A percentile compares a stretch with the other conserved stretches of the same genome.
Conservation (phyloP, 768 basidiomycete genomes). For the Tylopilus balloui region DNA sequence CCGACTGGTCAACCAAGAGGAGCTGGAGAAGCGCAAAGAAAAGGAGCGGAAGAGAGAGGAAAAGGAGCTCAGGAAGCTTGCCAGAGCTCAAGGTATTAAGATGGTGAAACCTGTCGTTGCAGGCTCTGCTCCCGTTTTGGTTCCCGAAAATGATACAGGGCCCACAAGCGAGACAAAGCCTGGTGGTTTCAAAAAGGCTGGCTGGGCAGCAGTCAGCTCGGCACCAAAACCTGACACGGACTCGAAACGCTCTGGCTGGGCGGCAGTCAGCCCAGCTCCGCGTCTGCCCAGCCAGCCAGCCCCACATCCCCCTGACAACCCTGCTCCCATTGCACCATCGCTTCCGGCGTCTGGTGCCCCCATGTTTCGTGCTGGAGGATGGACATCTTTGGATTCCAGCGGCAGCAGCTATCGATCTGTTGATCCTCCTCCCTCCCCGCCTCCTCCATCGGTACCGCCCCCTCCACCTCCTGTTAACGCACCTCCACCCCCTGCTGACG, state of each 20-base stretch:
- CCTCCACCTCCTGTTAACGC: constrained; percentile 17
- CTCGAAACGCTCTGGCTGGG: constrained; percentile 15
- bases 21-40: constrained; percentile 72
- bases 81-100: constrained; percentile 76
- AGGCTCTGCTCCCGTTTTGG: constrained; percentile 10
- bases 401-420: constrained; percentile 33
- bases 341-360: constrained; percentile 32
- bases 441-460: constrained; percentile 10
- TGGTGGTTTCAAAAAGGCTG: constrained; percentile 41
- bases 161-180: constrained; percentile 14
- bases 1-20: constrained; percentile 60
- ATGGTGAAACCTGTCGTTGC: constrained; percentile 38
- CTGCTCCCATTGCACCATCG: constrained; percentile 16
- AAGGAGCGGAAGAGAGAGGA: constrained; percentile 85
- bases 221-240: constrained; percentile 10
- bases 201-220: constrained; percentile 42
- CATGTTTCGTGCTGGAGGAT: constrained; percentile 58
- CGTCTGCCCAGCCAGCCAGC: constrained; percentile 17
- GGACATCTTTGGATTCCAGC: constrained; percentile 60
- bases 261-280: constrained; percentile 16
- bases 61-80: constrained; percentile 79
- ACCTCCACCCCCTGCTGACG: neutral
- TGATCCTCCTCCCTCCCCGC: constrained; percentile 22
- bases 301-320: constrained; percentile 9
- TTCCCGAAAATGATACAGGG: constrained; percentile 19